These are phyloP conservation scores for Phallus indusiatus DNA, from an alignment of 768 basidiomycete genomes.

Conservation along the genomic window DNA sequence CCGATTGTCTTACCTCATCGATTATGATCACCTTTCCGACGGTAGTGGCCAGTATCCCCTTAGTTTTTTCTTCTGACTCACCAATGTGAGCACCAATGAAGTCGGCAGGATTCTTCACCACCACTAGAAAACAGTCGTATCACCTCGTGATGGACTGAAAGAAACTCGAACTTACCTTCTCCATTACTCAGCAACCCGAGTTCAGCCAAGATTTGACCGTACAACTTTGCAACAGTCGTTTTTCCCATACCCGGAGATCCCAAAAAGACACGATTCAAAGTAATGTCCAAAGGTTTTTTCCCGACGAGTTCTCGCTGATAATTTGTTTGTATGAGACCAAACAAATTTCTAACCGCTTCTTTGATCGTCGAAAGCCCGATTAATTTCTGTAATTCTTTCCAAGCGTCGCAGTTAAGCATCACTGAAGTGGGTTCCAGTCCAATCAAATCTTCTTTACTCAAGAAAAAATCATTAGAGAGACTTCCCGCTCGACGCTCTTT, in stretches of 20 bases:
- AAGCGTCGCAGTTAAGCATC: slow-evolving; percentile 35
- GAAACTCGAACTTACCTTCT: slow-evolving; percentile 39
- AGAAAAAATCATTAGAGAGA: slow-evolving; percentile 38
- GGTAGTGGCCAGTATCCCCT: slow-evolving; percentile 46
- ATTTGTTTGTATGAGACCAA: slow-evolving; percentile 40
- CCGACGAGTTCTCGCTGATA: slow-evolving; percentile 53
- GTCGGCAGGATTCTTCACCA: slow-evolving; percentile 60
- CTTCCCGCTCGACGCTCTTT: slow-evolving; percentile 31
- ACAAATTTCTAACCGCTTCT: slow-evolving; percentile 37
- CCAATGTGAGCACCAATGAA: slow-evolving; percentile 54
- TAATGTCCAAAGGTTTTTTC: slow-evolving; percentile 39
- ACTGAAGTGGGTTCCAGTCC: slow-evolving; percentile 53
- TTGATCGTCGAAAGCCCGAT: slow-evolving; percentile 54
- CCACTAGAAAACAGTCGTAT: slow-evolving; percentile 29
- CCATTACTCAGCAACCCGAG: slow-evolving; percentile 60
- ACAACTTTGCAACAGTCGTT: slow-evolving; percentile 58
- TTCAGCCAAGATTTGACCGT: slow-evolving; percentile 54
- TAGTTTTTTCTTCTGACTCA: slow-evolving; percentile 55
- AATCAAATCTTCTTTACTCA: slow-evolving; percentile 49
- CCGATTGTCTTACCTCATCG: slow-evolving; percentile 40
- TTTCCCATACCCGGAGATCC: slow-evolving; percentile 67
- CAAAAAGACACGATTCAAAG: slow-evolving; percentile 56
- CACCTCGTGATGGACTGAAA: neutral
- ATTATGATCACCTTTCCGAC: slow-evolving; percentile 63
- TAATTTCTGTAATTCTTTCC: slow-evolving; percentile 41